phyloP scores from a whole-genome alignment of 371 early-diverging fungal genomes.

The Actinomortierella wolfii region DNA sequence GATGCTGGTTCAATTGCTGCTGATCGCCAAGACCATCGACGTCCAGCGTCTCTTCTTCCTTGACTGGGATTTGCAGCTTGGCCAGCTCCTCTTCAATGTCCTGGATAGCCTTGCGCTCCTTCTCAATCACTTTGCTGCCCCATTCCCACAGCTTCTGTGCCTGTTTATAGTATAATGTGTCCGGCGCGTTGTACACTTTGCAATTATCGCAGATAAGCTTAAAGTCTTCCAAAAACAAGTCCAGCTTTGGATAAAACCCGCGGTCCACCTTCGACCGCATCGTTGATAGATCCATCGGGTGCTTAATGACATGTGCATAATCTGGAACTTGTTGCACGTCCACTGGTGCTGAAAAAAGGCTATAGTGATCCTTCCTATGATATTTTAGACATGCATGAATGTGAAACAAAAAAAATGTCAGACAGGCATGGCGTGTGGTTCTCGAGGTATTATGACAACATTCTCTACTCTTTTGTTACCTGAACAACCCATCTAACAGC shows the following conservation, averaged over 20 bases:
- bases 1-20: background rate
- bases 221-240: slow-evolving; percentile 66
- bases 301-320: slow-evolving; percentile 72
- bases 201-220: slow-evolving; percentile 70
- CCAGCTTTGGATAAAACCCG: slow-evolving; percentile 54
- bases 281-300: slow-evolving; percentile 75
- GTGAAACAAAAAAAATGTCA: too few relatives aligned
- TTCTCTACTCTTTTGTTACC: too few relatives aligned
- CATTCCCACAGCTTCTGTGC: slow-evolving; percentile 69
- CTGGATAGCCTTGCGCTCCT: slow-evolving; percentile 56
- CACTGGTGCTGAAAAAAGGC: slow-evolving; percentile 85
- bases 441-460: too few relatives aligned
- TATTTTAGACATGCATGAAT: background rate
- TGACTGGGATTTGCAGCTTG: slow-evolving; percentile 8
- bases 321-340: slow-evolving; percentile 75
- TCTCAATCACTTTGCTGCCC: slow-evolving; percentile 62
- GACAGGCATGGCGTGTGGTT: too few relatives aligned
- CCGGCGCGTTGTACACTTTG: slow-evolving; percentile 73
- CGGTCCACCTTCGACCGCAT: slow-evolving; percentile 64
- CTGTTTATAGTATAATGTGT: slow-evolving; percentile 72
- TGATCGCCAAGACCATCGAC: slow-evolving; percentile 31
- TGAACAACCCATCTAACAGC: slow-evolving; percentile 57
- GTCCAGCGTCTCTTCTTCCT: slow-evolving; percentile 34
- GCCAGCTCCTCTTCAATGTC: slow-evolving; percentile 47
- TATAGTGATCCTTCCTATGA: slow-evolving; percentile 52